Conservation (phyloP, 2,329 filamentous ascomycete species). For the Coniochaeta sp. region DNA sequence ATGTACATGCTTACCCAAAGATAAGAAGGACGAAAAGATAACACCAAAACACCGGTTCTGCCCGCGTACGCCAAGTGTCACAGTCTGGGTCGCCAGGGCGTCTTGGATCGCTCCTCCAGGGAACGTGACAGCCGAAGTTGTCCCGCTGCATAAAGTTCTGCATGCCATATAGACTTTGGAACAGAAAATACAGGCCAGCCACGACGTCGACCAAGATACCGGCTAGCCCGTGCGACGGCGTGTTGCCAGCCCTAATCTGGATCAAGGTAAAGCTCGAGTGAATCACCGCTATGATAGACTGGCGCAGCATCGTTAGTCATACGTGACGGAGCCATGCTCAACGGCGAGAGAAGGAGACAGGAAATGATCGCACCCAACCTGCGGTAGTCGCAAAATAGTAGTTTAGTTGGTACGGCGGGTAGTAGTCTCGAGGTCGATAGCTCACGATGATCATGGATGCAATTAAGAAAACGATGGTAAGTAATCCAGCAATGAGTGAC, state of each 20-base stretch:
- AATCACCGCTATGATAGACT: not conserved
- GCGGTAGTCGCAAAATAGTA: not conserved
- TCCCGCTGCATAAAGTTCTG: not conserved
- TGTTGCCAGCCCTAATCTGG: not conserved
- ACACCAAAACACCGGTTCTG: not conserved
- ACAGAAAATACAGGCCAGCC: not conserved
- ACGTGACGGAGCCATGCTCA: not conserved
- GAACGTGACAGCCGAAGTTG: not conserved
- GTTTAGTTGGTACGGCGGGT: not conserved
- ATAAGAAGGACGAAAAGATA: not conserved
- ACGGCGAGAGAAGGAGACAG: not conserved
- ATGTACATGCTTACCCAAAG: not conserved
- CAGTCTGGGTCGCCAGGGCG: not conserved
- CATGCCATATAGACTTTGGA: conserved; percentile 2
- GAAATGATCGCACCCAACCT: not conserved
- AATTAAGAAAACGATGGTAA: not conserved
- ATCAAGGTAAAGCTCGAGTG: not conserved
- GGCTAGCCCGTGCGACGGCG: not conserved
- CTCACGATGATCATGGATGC: not conserved
- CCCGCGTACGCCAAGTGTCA: not conserved
- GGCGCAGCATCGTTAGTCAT: not conserved
- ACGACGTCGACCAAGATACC: conserved; percentile 1
- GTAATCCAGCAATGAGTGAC: not conserved
- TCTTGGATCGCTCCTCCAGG: not conserved
- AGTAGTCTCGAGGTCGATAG: not conserved